These are phyloP conservation scores for Vaccinium myrtillus DNA, from an alignment of 148 eudicot species.

Conservation along the genomic window DNA sequence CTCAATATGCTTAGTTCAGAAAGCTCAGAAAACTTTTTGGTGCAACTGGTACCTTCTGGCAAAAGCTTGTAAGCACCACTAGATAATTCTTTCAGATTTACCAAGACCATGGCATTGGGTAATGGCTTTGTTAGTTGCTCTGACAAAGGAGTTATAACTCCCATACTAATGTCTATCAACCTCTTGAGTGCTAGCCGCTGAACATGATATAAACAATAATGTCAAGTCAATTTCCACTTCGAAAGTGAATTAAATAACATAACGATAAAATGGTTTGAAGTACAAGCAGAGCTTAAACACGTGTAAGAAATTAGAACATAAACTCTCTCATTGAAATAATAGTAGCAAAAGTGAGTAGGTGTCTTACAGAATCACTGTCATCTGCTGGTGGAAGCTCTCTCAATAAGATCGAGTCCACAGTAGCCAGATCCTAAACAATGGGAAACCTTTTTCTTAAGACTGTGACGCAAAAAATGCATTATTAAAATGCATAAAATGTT, in stretches of 20 bases:
- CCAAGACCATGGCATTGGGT: conserved; percentile 86
- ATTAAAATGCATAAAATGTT: background rate
- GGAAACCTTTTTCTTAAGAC: conserved; percentile 3
- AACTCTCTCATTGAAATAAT: background rate
- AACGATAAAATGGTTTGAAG: background rate
- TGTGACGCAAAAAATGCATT: background rate
- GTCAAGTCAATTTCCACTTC: conserved; percentile 20
- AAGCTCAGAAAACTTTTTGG: background rate
- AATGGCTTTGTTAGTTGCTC: conserved; percentile 92
- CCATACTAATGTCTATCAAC: conserved; percentile 86
- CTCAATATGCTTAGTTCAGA: background rate
- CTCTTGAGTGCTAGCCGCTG: conserved; percentile 97
- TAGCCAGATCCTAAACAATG: conserved; percentile 78
- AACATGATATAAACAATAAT: conserved; percentile 20
- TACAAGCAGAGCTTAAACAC: background rate
- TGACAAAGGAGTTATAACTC: conserved; percentile 80
- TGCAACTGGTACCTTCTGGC: conserved; percentile 61
- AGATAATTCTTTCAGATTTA: conserved; percentile 75
- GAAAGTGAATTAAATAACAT: conserved; percentile 10
- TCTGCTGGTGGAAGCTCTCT: conserved; percentile 84
- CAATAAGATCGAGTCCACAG: conserved; percentile 89
- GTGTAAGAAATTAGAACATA: conserved; percentile 1
- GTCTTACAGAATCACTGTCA: conserved; percentile 79
- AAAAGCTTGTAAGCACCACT: conserved; percentile 87
- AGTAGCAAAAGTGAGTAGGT: conserved; percentile 7